phyloP scores from a whole-genome alignment of 108 stramenopile genomes.

The Fistulifera solaris region DNA sequence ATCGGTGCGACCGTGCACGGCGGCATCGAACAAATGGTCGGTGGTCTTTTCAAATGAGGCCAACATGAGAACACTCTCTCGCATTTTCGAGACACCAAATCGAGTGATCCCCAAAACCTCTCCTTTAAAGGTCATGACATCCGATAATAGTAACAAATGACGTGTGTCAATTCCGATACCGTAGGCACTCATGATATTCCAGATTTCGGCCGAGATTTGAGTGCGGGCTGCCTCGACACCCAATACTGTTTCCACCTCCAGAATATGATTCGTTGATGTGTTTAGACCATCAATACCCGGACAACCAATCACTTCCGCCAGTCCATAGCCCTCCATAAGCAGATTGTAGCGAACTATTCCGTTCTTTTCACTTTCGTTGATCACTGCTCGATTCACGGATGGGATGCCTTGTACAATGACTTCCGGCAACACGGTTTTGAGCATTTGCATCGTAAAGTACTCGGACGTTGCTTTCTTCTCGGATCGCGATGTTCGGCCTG shows the following conservation, averaged over 20 bases:
- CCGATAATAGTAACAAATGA: conserved; percentile 90
- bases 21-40: conserved; percentile 98
- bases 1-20: conserved; percentile 93
- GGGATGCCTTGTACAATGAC: conserved; percentile 96
- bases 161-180: conserved; percentile 90
- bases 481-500: conserved; percentile 5
- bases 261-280: conserved; percentile 93
- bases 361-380: conserved; percentile 85
- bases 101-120: conserved; percentile 95
- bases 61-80: conserved; percentile 96
- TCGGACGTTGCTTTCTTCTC: conserved; percentile 16
- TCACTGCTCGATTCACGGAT: conserved; percentile 91
- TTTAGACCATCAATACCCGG: conserved; percentile 82
- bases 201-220: conserved; percentile 87
- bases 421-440: conserved; percentile 83
- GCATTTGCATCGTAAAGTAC: conserved; percentile 87
- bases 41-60: conserved; percentile 99
- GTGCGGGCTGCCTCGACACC: conserved; percentile 97
- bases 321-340: conserved; percentile 94
- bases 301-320: conserved; percentile 91
- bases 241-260: conserved; percentile 87
- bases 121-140: conserved; percentile 99
- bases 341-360: conserved; percentile 77
- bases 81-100: conserved; percentile 98
- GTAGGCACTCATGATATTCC: conserved; percentile 87